phyloP scores from a whole-genome alignment of 176 grass and related monocot species.

The Oryza meyeriana region DNA sequence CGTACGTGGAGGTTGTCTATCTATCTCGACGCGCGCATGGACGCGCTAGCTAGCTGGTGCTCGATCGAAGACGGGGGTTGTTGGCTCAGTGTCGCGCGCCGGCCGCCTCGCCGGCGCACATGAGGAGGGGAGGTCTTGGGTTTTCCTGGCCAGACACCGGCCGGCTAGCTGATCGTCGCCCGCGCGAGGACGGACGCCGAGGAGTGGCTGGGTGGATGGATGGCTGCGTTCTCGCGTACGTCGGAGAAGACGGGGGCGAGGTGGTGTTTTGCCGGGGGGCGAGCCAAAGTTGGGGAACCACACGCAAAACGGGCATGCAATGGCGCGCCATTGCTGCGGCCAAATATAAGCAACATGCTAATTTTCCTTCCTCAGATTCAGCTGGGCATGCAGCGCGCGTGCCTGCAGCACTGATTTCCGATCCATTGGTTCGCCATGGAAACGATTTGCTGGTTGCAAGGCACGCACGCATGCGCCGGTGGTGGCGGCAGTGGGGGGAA shows the following conservation, averaged over 20 bases:
- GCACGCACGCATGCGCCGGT: too few species aligned
- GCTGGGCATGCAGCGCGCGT: background rate
- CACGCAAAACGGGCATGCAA: background rate
- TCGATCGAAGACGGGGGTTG: background rate
- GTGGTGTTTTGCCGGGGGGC: background rate
- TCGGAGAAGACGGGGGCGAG: background rate
- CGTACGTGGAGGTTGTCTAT: background rate
- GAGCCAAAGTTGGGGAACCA: constrained; percentile 37
- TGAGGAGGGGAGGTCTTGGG: background rate
- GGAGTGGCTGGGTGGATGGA: background rate
- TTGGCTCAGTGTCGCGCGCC: background rate
- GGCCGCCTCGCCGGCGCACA: constrained; percentile 29
- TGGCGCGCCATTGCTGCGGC: constrained; percentile 15
- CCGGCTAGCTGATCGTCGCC: constrained; percentile 4
- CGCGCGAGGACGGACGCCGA: background rate
- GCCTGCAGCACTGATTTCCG: background rate
- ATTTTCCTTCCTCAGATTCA: background rate
- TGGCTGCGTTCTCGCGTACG: background rate
- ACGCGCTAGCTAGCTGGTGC: background rate
- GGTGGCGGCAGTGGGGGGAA: too few species aligned
- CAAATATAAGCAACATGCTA: constrained; percentile 40
- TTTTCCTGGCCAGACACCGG: background rate
- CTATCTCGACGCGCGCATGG: too few species aligned
- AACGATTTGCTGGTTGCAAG: background rate
- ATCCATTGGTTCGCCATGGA: background rate